Conservation (phyloP, 192 early-diverging fungal species). For the Gryganskiella cystojenkinii region DNA sequence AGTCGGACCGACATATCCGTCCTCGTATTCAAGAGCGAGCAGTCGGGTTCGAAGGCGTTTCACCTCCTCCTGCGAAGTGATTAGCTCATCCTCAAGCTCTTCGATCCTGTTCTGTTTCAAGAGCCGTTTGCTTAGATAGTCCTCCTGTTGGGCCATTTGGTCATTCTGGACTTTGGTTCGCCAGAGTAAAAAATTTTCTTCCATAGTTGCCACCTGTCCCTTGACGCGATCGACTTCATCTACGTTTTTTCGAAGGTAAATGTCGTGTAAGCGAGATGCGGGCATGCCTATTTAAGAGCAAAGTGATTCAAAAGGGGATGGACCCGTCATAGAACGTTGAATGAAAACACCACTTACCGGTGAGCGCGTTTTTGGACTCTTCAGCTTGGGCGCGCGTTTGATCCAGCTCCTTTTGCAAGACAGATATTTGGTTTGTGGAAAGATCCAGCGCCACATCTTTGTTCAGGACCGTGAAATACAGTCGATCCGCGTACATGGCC, state of each 20-base stretch:
- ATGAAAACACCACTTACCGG: conserved; percentile 4
- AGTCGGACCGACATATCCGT: conserved; percentile 25
- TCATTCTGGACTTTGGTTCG: conserved; percentile 36
- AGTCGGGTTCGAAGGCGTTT: conserved; percentile 27
- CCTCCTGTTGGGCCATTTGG: conserved; percentile 29
- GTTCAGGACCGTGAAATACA: conserved; percentile 26
- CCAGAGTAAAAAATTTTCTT: conserved; percentile 47
- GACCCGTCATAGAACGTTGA: too few relatives aligned
- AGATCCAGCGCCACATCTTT: conserved; percentile 24
- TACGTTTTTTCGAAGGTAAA: conserved; percentile 6
- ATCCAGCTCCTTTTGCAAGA: conserved; percentile 28
- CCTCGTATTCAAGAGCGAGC: conserved; percentile 40
- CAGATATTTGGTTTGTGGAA: conserved; percentile 16
- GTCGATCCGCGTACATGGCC: conserved; percentile 18
- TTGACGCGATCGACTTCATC: conserved; percentile 24
- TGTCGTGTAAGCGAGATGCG: too few relatives aligned
- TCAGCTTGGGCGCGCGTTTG: not conserved
- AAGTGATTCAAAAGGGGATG: too few relatives aligned
- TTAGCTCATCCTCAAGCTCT: conserved; percentile 27
- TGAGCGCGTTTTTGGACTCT: conserved; percentile 16
- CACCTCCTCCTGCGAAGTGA: conserved; percentile 29
- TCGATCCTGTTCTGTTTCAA: conserved; percentile 42
- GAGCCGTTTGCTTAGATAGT: conserved; percentile 29
- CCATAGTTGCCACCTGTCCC: conserved; percentile 35
- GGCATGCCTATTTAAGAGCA: too few relatives aligned